Evolutionary conservation across 179 eudicot species (phyloP), one percentile per base, ranked within the genome.

Genomic region (Gypsophila paniculata): DNA sequence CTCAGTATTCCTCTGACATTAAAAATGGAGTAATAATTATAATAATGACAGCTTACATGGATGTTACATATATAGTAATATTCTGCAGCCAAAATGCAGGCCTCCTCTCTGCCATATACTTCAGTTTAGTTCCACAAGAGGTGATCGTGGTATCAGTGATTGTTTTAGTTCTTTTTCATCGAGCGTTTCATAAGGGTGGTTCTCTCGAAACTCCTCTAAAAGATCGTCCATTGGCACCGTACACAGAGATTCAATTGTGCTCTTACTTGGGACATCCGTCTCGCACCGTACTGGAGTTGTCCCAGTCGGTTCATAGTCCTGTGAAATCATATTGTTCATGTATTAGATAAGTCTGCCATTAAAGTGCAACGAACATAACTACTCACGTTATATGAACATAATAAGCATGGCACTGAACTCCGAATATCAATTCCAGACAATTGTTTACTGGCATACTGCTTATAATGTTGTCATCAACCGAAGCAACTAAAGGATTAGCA

Each of bases 251-350:
- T 92, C 98, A 18, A 95, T 90, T 0, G 86, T 82, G 13, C 85
- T 90, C 79, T 88, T 90, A 75, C 87, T 86, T 39, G 99, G 99
- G 59, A 95, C 72, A 19, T 92, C 98, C 13, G 84, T 78, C 74
- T 95, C 99, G 23, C 79, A 69, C 79, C 90, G 84, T 29, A 72
- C 68, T 29, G 99, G 98, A 68, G 99, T 92, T 23, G 86, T 75
- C 44, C 99, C 98, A 1, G 89, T 90, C 77, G 92, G 88, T 80
- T 95, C 96, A 63, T 95, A 95, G 34, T 95, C 99, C 99, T 95
- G 82, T 48, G 8, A 38, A 32, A 53, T 48, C 67, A 39, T 4
- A n/a, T 22, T 10, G 32, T 1, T 2, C 17, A n/a, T 22, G 34
- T 39, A 60, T 71, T 49, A 60, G 48, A 48, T 15, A 54, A 54